Percentiles rank a stretch among this genome's conserved stretches.
phyloP scores from a whole-genome alignment of 495 filamentous ascomycete genomes.

The Daldinia caldariorum region DNA sequence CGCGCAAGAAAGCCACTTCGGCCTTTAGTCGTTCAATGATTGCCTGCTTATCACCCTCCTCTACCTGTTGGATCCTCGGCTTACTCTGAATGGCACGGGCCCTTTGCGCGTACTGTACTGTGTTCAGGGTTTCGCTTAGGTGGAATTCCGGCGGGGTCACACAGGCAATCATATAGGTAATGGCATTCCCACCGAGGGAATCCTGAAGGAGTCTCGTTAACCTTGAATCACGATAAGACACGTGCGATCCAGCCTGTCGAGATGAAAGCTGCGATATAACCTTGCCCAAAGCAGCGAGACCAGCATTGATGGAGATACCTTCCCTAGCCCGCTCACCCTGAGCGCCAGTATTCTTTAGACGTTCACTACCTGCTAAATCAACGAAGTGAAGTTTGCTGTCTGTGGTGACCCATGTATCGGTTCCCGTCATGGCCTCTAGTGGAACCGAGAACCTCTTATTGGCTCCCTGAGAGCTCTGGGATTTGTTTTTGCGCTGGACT shows the following conservation, averaged over 20 bases:
- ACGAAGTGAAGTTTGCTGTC: constrained; percentile 99
- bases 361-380: constrained; percentile 96
- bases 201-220: constrained; percentile 96
- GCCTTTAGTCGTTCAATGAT: constrained; percentile 93
- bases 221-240: constrained; percentile 97
- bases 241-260: constrained; percentile 84
- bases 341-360: constrained; percentile 95
- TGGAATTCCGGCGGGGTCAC: constrained; percentile 98
- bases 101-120: constrained; percentile 95
- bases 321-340: constrained; percentile 95
- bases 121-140: constrained; percentile 96
- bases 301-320: constrained; percentile 98
- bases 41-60: constrained; percentile 95
- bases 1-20: constrained; percentile 91
- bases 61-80: constrained; percentile 91
- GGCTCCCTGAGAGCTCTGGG: constrained; percentile 59
- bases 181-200: constrained; percentile 96
- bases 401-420: constrained; percentile 77
- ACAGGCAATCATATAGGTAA: constrained; percentile 99
- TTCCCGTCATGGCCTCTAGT: constrained; percentile 77
- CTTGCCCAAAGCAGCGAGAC: constrained; percentile 93
- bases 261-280: constrained; percentile 98
- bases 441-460: constrained; percentile 95
- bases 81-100: constrained; percentile 98
- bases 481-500: constrained; percentile 80